Evolutionary conservation across 2,329 filamentous ascomycete genomes (phyloP), one percentile per base, ranked within the genome.

Genomic region (Aspergillus pseudonomiae): DNA sequence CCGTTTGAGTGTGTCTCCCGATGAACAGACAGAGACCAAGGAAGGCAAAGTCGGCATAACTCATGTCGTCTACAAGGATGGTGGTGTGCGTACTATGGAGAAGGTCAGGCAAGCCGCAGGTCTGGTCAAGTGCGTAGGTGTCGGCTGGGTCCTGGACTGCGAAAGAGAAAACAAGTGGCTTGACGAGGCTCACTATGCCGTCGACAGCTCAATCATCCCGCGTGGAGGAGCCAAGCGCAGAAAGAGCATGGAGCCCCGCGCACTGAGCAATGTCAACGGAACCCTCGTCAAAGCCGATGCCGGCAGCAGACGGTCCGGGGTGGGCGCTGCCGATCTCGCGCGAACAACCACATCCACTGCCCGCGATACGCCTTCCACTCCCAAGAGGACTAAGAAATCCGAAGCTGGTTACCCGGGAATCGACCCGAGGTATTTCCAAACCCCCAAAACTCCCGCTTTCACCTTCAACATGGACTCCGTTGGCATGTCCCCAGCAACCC

Each of bases 31-130:
- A n/a, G 74, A 76, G 11, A 67, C 74, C 6, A 74, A 72, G 56
- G 74, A 78, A 16, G 71, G 72, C 56, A 90, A 88, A 74, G 81
- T 92, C 63, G 91, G 89, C 6, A 92, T 96, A 70, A 96, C 93
- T 0, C 93, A 97, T 73, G 91, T 97, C 9, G 88, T 97, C 7
- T 97, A 89, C 82, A 97, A 96, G 76, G 93, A 96, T 73, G 93
- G 93, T 53, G 89, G 89, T 48, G 89, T 90, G 72, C 84, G 89
- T 30, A 96, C 93, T 0, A 79, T 97, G 68, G 90, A 96, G 74
- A 96, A 93, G 78, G 90, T 94, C 7, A 84, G 88, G 62, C 86
- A 90, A 70, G 89, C 87, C 45, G 84, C 86, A 16, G 92, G 92
- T 6, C 83, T 91, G 34, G 91, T 97, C 43, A 89, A 92, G 70